phyloP scores from a whole-genome alignment of 495 filamentous ascomycete species.

The Entonaema liquescens region DNA sequence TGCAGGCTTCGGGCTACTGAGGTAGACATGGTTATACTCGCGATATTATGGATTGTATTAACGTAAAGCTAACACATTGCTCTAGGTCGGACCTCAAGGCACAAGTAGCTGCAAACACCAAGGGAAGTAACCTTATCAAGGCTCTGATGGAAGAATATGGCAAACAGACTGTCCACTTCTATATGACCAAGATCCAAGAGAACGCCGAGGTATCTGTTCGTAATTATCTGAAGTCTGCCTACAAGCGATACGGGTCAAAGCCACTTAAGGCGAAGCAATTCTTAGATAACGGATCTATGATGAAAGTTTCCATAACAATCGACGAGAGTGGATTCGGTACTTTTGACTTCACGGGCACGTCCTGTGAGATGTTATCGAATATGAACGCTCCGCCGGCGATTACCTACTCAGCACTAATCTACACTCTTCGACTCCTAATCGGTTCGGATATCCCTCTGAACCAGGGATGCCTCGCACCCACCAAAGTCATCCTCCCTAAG shows the following conservation, averaged over 20 bases:
- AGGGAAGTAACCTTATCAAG: slow-evolving; percentile 90
- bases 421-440: slow-evolving; percentile 91
- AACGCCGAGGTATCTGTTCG: slow-evolving; percentile 90
- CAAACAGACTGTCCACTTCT: slow-evolving; percentile 89
- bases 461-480: slow-evolving; percentile 93
- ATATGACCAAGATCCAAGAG: slow-evolving; percentile 92
- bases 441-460: slow-evolving; percentile 93
- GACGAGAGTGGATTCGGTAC: slow-evolving; percentile 33
- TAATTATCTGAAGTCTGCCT: slow-evolving; percentile 78
- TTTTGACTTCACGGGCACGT: slow-evolving; percentile 74
- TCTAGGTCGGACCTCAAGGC: slow-evolving; percentile 84
- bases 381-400: slow-evolving; percentile 96
- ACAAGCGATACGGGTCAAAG: slow-evolving; percentile 77
- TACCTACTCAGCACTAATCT: slow-evolving; percentile 95
- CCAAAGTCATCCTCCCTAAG: slow-evolving; percentile 82
- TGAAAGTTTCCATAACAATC: slow-evolving; percentile 32
- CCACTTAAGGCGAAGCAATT: slow-evolving; percentile 70
- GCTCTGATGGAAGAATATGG: slow-evolving; percentile 88
- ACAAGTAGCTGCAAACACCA: slow-evolving; percentile 94
- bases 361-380: slow-evolving; percentile 91
- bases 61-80: slow-evolving; percentile 73
- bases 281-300: slow-evolving; percentile 78
- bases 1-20: slow-evolving; percentile 70
- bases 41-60: neutral
- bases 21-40: neutral